Percentiles rank a stretch among this genome's conserved stretches.
Conservation (phyloP, 176 grass and related monocot genomes). For the Musa troglodytarum region DNA sequence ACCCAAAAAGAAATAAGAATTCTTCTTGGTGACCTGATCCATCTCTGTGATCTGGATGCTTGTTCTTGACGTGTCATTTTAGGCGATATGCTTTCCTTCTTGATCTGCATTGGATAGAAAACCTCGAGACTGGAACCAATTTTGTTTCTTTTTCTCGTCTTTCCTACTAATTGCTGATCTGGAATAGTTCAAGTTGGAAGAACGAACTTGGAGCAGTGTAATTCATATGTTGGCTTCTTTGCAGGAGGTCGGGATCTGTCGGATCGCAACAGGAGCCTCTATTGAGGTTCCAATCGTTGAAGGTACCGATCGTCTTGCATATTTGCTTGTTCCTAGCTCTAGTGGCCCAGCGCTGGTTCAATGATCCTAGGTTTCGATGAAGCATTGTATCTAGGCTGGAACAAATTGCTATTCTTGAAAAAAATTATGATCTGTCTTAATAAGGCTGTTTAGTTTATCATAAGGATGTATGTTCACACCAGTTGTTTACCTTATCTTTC, state of each 20-base stretch:
- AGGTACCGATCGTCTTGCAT: background rate
- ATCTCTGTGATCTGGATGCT: background rate
- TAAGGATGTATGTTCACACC: background rate
- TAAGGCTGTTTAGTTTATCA: background rate
- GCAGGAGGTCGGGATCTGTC: background rate
- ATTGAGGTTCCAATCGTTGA: background rate
- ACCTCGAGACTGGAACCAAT: background rate
- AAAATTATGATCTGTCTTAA: background rate
- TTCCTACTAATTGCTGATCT: background rate
- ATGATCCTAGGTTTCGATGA: background rate
- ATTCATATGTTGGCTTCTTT: background rate
- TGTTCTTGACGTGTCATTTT: background rate
- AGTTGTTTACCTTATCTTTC: background rate
- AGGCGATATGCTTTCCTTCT: background rate
- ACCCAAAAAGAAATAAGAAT: too few species aligned
- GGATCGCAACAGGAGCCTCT: background rate
- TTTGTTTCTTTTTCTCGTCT: background rate
- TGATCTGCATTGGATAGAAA: background rate
- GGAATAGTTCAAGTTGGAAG: background rate
- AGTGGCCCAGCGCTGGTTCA: background rate
- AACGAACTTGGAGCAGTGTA: background rate
- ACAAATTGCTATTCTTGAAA: background rate
- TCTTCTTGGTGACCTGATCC: too few species aligned
- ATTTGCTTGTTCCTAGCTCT: background rate
- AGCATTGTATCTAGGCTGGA: background rate